phyloP scores from a whole-genome alignment of 306 rosid species.

The Lablab purpureus region DNA sequence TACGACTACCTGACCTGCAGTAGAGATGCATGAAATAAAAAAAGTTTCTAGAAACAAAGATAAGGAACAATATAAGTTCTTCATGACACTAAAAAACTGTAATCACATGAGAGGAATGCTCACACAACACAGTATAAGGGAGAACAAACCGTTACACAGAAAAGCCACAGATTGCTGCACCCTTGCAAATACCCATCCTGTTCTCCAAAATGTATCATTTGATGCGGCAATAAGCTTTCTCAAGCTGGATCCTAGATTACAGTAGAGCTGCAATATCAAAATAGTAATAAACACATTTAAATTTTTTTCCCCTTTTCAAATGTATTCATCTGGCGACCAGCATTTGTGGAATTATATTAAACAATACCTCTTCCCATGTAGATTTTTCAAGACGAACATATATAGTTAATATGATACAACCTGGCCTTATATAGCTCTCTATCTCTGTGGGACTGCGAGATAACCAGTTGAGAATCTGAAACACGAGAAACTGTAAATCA shows the following conservation, averaged over 20 bases:
- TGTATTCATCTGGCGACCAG: neutral
- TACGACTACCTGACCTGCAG: slow-evolving; percentile 76
- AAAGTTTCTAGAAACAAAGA: slow-evolving; percentile 2
- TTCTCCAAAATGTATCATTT: slow-evolving; percentile 73
- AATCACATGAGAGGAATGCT: slow-evolving; percentile 10
- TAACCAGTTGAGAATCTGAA: slow-evolving; percentile 77
- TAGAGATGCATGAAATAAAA: slow-evolving; percentile 20
- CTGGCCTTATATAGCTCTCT: slow-evolving; percentile 90
- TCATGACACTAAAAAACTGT: neutral
- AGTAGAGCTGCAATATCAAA: slow-evolving; percentile 62
- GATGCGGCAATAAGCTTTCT: slow-evolving; percentile 67
- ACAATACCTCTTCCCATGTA: slow-evolving; percentile 75
- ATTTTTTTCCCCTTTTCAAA: neutral
- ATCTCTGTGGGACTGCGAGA: slow-evolving; percentile 81
- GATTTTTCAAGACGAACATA: slow-evolving; percentile 69
- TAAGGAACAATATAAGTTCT: slow-evolving; percentile 1
- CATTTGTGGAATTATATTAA: slow-evolving; percentile 37
- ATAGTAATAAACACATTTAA: slow-evolving; percentile 21
- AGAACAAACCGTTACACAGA: slow-evolving; percentile 67
- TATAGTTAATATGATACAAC: slow-evolving; percentile 78
- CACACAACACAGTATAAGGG: slow-evolving; percentile 29
- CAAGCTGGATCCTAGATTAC: slow-evolving; percentile 68
- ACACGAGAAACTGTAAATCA: slow-evolving; percentile 39
- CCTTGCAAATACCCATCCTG: slow-evolving; percentile 80
- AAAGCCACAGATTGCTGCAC: slow-evolving; percentile 68